A percentile compares a stretch with the other conserved stretches of the same genome.
Evolutionary conservation across 2,329 filamentous ascomycete species (phyloP).

Genomic region (Xylariaceae sp.): DNA sequence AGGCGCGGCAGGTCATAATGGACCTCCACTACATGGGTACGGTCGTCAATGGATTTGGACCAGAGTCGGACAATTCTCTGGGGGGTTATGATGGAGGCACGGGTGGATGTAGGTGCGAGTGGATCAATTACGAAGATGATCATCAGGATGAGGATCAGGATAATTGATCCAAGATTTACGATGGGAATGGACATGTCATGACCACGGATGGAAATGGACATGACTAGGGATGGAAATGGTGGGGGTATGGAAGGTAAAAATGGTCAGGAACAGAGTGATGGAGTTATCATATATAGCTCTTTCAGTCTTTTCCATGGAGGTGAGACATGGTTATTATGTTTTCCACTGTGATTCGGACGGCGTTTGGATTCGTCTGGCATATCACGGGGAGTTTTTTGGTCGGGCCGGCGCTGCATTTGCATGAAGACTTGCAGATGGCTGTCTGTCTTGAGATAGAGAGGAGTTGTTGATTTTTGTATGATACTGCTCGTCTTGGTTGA

Average conservation of each 20-base stretch:
- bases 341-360: background rate
- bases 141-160: no score
- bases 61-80: slow-evolving; percentile 38
- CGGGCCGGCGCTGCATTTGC: slow-evolving; percentile 11
- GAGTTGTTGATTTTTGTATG: no score
- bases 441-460: no score
- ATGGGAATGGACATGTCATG: background rate
- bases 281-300: background rate
- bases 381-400: background rate
- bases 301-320: background rate
- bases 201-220: background rate
- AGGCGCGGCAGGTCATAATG: slow-evolving; percentile 44
- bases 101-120: slow-evolving; percentile 58
- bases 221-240: no score
- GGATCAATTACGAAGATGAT: slow-evolving; percentile 46
- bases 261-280: background rate
- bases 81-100: slow-evolving; percentile 60
- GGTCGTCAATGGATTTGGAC: slow-evolving; percentile 47
- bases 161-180: background rate
- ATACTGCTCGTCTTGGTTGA: no score
- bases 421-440: slow-evolving; percentile 1
- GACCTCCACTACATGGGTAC: slow-evolving; percentile 47
- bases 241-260: no score
- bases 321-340: background rate
- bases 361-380: slow-evolving; percentile 1